Conservation (phyloP, 2,329 filamentous ascomycete species). For the Verruconis gallopava region DNA sequence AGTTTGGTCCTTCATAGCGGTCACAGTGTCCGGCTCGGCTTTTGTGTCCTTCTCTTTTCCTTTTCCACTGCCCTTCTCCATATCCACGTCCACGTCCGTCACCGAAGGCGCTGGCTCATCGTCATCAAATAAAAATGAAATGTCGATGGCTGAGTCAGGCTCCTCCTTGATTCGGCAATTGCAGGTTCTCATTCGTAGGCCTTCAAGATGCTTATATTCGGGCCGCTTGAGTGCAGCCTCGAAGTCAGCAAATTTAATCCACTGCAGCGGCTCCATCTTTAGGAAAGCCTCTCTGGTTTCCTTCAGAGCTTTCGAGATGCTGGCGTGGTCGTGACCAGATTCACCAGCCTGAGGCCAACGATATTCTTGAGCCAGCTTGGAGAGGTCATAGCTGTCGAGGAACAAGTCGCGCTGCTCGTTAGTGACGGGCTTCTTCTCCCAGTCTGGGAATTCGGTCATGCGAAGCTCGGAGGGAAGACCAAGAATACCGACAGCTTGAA, state of each 20-base stretch:
- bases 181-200: conserved; percentile 5
- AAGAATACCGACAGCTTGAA: conserved; percentile 27
- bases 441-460: conserved; percentile 15
- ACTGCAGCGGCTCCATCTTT: conserved; percentile 25
- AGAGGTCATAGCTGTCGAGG: conserved; percentile 25
- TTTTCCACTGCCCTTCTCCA: too few relatives aligned
- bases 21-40: too few relatives aligned
- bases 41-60: too few relatives aligned
- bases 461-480: conserved; percentile 25
- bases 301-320: conserved; percentile 23
- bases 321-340: conserved; percentile 24
- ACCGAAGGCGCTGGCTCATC: not conserved
- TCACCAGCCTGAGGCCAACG: conserved; percentile 14
- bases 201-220: conserved; percentile 4
- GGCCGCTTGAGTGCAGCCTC: conserved; percentile 7
- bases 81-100: not conserved
- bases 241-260: conserved; percentile 18
- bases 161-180: conserved; percentile 3
- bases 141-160: not conserved
- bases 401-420: conserved; percentile 21
- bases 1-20: too few relatives aligned
- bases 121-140: not conserved
- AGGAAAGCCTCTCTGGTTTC: conserved; percentile 25
- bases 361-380: conserved; percentile 19
- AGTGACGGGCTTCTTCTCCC: conserved; percentile 23